Percentiles rank a stretch among this genome's conserved stretches.
Conservation (phyloP, 768 basidiomycete species). For the Pholiota molesta region DNA sequence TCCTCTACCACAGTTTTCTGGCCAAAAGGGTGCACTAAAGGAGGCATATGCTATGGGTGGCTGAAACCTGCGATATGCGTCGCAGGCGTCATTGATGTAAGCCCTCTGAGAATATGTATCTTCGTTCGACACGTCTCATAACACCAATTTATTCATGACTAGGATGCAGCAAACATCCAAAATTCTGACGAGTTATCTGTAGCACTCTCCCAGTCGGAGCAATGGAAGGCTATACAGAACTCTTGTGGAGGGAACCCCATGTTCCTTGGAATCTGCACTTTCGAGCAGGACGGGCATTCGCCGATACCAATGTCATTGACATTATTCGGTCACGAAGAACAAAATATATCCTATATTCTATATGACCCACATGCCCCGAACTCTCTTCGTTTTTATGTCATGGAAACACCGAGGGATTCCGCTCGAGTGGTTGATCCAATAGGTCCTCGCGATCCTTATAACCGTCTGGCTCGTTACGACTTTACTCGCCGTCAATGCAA, state of each 20-base stretch:
- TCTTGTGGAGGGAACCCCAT: slow-evolving; percentile 36
- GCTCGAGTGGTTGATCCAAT: slow-evolving; percentile 11
- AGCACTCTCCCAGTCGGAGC: slow-evolving; percentile 11
- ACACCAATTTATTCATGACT: background rate
- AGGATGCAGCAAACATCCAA: slow-evolving; percentile 2
- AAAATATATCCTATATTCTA: slow-evolving; percentile 22
- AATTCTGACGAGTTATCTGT: background rate
- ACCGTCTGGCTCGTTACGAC: slow-evolving; percentile 37
- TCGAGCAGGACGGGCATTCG: slow-evolving; percentile 13
- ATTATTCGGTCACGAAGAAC: slow-evolving; percentile 8
- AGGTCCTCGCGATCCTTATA: slow-evolving; percentile 21
- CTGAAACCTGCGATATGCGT: slow-evolving; percentile 48
- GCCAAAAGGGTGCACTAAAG: slow-evolving; percentile 45
- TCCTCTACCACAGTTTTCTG: slow-evolving; percentile 51
- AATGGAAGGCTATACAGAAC: slow-evolving; percentile 29
- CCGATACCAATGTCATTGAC: slow-evolving; percentile 19
- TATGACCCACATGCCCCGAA: slow-evolving; percentile 23
- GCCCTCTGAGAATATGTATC: background rate
- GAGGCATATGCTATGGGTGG: slow-evolving; percentile 67
- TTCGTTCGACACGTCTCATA: slow-evolving; percentile 1
- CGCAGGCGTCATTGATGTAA: slow-evolving; percentile 47
- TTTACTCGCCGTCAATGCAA: slow-evolving; percentile 33
- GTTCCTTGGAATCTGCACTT: slow-evolving; percentile 36
- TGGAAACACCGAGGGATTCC: slow-evolving; percentile 39
- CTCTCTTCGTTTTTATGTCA: slow-evolving; percentile 67